Conservation (phyloP, 2,329 filamentous ascomycete species). For the Neofusicoccum sp. region DNA sequence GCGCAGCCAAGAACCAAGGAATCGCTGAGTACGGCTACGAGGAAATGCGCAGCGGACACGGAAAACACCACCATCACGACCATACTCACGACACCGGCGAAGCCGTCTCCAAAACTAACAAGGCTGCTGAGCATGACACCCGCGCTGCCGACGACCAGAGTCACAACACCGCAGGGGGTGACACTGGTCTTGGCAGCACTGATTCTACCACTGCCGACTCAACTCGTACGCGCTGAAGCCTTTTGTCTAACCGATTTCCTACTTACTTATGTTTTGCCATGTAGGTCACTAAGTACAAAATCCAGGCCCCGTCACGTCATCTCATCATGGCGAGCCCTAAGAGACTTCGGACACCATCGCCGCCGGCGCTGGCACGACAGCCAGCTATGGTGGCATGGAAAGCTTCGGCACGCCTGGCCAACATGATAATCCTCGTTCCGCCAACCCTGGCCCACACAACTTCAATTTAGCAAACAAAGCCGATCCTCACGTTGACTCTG, state of each 20-base stretch:
- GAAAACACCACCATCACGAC: slow-evolving; percentile 19
- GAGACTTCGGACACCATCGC: no score
- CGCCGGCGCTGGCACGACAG: no score
- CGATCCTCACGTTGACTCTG: neutral
- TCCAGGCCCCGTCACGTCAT: no score
- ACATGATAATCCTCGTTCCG: no score
- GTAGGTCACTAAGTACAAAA: no score
- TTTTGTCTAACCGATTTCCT: neutral
- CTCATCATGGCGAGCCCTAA: no score
- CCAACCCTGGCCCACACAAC: neutral
- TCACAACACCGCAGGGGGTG: slow-evolving; percentile 12
- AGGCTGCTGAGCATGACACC: slow-evolving; percentile 28
- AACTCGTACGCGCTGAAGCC: neutral
- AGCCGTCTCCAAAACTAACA: slow-evolving; percentile 30
- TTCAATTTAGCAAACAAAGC: neutral
- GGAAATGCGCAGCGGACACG: slow-evolving; percentile 30
- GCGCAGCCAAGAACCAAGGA: slow-evolving; percentile 30
- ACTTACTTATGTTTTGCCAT: neutral
- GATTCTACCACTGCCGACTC: neutral
- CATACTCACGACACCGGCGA: slow-evolving; percentile 24
- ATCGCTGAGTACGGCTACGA: slow-evolving; percentile 34
- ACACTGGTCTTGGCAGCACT: neutral
- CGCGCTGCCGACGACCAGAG: slow-evolving; percentile 24
- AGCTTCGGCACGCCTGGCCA: no score
- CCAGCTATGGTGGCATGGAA: no score